phyloP scores from a whole-genome alignment of 371 early-diverging fungal species.

The Dichotomocladium elegans region DNA sequence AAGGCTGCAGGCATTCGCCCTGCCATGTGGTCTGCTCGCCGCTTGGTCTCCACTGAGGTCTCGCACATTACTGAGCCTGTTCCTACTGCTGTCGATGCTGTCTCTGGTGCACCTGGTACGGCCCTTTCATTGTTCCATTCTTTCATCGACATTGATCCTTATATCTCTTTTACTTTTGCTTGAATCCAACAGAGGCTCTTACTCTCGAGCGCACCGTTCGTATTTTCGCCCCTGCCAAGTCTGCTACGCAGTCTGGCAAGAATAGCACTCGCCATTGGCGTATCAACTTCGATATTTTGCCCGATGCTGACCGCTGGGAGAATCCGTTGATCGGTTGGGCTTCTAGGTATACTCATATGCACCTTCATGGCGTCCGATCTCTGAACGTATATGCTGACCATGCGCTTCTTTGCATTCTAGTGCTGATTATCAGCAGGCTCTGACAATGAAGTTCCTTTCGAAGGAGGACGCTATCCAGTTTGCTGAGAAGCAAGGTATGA shows the following conservation, averaged over 20 bases:
- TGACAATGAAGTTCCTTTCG: slow-evolving; percentile 78
- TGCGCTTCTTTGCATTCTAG: too few species aligned
- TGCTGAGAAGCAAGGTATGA: slow-evolving; percentile 92
- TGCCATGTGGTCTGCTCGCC: neutral
- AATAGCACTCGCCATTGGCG: slow-evolving; percentile 80
- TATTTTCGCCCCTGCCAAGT: slow-evolving; percentile 81
- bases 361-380: too few species aligned
- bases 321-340: slow-evolving; percentile 96
- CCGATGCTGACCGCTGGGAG: slow-evolving; percentile 80
- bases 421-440: slow-evolving; percentile 81
- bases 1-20: neutral
- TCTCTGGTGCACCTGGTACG: slow-evolving; percentile 51
- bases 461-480: slow-evolving; percentile 91
- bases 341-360: slow-evolving; percentile 62
- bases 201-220: slow-evolving; percentile 70
- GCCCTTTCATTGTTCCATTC: neutral
- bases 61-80: slow-evolving; percentile 24
- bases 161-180: neutral
- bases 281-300: slow-evolving; percentile 75
- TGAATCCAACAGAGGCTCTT: slow-evolving; percentile 32
- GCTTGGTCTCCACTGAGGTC: slow-evolving; percentile 10
- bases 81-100: slow-evolving; percentile 26
- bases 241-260: slow-evolving; percentile 84
- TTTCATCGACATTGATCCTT: too few species aligned
- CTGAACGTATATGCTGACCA: too few species aligned